Evolutionary conservation across 2,329 filamentous ascomycete genomes (phyloP).

Genomic region (Fonsecaea pedrosoi): DNA sequence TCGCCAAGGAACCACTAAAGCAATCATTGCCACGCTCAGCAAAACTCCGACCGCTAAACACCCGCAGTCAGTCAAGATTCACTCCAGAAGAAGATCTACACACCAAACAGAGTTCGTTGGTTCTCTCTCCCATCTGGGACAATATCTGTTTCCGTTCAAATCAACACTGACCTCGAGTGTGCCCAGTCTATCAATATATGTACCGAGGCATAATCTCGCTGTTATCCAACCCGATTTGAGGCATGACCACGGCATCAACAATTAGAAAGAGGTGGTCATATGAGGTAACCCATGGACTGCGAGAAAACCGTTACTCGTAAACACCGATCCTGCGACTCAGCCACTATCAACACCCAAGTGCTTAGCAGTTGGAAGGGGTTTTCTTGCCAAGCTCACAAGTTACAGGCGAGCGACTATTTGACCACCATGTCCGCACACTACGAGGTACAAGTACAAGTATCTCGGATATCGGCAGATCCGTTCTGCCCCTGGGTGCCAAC

Average conservation of each 20-base stretch:
- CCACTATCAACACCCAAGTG: neutral
- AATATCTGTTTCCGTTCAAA: neutral
- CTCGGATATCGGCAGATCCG: conserved; percentile 3
- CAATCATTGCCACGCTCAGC: conserved; percentile 4
- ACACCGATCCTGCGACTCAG: neutral
- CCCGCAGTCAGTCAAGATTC: neutral
- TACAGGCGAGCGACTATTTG: neutral
- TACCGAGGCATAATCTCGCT: too few species aligned
- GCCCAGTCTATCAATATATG: too few species aligned
- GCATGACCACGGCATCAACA: too few species aligned
- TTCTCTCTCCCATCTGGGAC: neutral
- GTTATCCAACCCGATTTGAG: too few species aligned
- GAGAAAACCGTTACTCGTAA: too few species aligned
- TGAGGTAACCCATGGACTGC: too few species aligned
- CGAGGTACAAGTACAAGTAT: neutral
- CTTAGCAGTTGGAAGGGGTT: neutral
- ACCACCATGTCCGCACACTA: neutral
- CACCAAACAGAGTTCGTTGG: neutral
- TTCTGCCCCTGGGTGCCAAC: neutral
- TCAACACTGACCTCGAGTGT: neutral
- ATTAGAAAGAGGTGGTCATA: too few species aligned
- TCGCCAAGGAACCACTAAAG: conserved; percentile 4
- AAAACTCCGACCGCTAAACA: neutral
- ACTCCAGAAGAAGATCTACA: neutral
- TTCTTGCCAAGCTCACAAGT: neutral